phyloP scores from a whole-genome alignment of 2,329 filamentous ascomycete genomes.

The Paraphoma sp. region DNA sequence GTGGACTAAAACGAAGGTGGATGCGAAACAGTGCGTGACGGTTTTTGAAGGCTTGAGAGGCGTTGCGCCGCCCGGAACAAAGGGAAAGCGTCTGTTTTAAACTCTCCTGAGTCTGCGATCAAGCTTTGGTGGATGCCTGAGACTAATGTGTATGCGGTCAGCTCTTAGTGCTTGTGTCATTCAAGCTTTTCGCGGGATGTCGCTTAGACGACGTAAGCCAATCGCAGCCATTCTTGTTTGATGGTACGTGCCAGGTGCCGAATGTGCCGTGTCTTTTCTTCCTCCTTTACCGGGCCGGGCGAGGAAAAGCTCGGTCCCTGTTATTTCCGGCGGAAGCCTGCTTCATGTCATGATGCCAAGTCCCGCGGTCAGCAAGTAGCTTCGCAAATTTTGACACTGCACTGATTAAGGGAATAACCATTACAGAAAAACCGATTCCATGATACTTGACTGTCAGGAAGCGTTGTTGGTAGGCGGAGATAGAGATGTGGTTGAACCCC shows the following conservation, averaged over 20 bases:
- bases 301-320: neutral
- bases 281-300: neutral
- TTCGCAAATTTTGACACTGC: too few species aligned
- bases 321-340: too few species aligned
- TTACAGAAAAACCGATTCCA: too few species aligned
- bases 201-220: neutral
- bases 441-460: too few species aligned
- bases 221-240: neutral
- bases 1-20: neutral
- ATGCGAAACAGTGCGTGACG: neutral
- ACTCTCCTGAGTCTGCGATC: constrained; percentile 9
- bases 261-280: neutral
- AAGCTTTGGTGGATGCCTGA: constrained; percentile 11
- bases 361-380: too few species aligned
- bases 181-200: neutral
- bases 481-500: neutral
- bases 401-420: too few species aligned
- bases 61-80: constrained; percentile 10
- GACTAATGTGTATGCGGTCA: constrained; percentile 2
- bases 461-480: too few species aligned
- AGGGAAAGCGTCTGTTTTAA: constrained; percentile 16
- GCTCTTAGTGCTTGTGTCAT: neutral
- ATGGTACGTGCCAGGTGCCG: neutral
- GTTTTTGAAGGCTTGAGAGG: constrained; percentile 8
- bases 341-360: too few species aligned